Base-by-base conservation (phyloP, 805 yeast species). In the Wilhelminamyces savonicus region DNA sequence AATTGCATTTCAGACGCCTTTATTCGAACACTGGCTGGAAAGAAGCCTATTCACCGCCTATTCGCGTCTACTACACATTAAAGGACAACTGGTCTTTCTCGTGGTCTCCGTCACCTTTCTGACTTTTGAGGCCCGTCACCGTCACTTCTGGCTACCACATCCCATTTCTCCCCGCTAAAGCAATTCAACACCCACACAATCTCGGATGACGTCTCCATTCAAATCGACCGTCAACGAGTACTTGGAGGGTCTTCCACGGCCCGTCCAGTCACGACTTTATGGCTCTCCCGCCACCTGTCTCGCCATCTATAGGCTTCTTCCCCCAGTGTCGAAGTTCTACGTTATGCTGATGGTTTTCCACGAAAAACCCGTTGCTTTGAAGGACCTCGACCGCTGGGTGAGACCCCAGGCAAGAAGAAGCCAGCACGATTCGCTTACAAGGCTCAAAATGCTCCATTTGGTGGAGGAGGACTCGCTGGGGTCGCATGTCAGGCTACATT, bases 201-300 rank as follows among this genome's bases (percentile, higher is more conserved):
- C 19, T 8, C 19, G 8, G 19, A 8, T 8, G 8, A 8, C 19
- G 8, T 7, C 46, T 29, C 46, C 58, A 29, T 75, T 80, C 59
- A 80, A 76, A 47, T 69, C 78, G 26, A 80, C 85, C 2, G 92
- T 88, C 36, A 84, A 84, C 49, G 94, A 83, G 44, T 87, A 92
- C 56, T 66, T 92, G 36, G 97, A 87, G 50, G 86, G 84, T 13
- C 74, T 92, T 5, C 95, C 97, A 2, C 86, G 82, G 48, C 67
- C 82, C 5, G 84, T 86, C n/a, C 90, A 88, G 44, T 68, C 79
- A 14, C 74, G 86, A 48, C 69, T 92, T 14, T 92, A 83, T 56
- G 79, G 76, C 44, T 54, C 57, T 29, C 95, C 98, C 2, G 95
- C 97, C 9, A 85, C 98, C 32, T 87, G 97, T 52, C 66, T 92